These are phyloP conservation scores for Arthrocladium fulminans DNA, from an alignment of 2,329 filamentous ascomycete species.

Conservation along the genomic window DNA sequence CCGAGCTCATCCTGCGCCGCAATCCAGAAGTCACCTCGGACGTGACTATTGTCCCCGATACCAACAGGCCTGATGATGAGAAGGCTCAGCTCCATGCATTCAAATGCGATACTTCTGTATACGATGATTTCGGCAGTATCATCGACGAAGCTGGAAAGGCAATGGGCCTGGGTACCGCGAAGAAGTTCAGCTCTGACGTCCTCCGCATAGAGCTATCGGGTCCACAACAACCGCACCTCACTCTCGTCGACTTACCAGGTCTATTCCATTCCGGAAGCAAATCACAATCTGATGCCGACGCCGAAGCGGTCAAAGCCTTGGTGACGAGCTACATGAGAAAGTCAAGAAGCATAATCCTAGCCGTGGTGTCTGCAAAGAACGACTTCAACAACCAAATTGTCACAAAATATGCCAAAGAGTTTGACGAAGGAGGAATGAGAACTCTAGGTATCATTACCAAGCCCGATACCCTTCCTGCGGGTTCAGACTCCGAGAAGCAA, in stretches of 20 bases:
- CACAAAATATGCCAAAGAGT: constrained; percentile 28
- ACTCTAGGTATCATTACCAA: constrained; percentile 43
- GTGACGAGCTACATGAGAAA: constrained; percentile 34
- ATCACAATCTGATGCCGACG: constrained; percentile 34
- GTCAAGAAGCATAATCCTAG: constrained; percentile 38
- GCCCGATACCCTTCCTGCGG: constrained; percentile 31
- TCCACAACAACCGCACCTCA: constrained; percentile 32
- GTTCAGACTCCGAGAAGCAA: constrained; percentile 29
- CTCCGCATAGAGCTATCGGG: constrained; percentile 36
- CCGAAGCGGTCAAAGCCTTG: constrained; percentile 44
- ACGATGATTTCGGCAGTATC: constrained; percentile 39
- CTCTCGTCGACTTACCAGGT: constrained; percentile 39
- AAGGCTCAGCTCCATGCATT: constrained; percentile 30
- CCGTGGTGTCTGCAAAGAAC: constrained; percentile 38
- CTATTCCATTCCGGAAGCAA: constrained; percentile 28
- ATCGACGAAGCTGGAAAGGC: constrained; percentile 43
- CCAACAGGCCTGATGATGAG: constrained; percentile 21
- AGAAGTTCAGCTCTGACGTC: constrained; percentile 35
- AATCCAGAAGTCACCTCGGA: constrained; percentile 28
- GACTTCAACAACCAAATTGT: constrained; percentile 37
- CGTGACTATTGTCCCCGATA: constrained; percentile 36
- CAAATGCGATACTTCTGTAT: constrained; percentile 25
- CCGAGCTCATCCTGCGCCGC: constrained; percentile 24
- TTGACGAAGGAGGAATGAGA: constrained; percentile 29
- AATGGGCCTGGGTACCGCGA: constrained; percentile 40